phyloP scores from a whole-genome alignment of 2,329 filamentous ascomycete genomes.

The Pseudogymnoascus sp. region DNA sequence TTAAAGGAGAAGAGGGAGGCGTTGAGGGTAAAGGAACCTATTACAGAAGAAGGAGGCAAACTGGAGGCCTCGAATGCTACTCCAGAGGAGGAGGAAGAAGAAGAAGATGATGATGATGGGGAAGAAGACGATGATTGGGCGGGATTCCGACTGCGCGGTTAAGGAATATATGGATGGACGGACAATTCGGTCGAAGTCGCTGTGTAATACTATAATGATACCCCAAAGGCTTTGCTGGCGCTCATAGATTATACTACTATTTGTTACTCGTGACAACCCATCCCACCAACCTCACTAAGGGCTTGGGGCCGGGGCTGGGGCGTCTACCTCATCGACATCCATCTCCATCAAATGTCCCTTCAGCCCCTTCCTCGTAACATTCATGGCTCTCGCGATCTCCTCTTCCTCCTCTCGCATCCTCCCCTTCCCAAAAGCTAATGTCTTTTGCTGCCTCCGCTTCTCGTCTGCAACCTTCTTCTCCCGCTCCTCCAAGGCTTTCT shows the following conservation, averaged over 20 bases:
- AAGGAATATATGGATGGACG: not conserved
- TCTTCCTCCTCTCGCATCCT: slow-evolving; percentile 56
- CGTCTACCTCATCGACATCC: slow-evolving; percentile 12
- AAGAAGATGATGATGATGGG: slow-evolving; percentile 34
- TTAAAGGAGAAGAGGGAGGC: slow-evolving; percentile 65
- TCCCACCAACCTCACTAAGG: not conserved
- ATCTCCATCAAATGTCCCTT: slow-evolving; percentile 45
- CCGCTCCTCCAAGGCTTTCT: slow-evolving; percentile 58
- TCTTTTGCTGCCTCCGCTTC: slow-evolving; percentile 49
- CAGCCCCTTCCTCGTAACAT: slow-evolving; percentile 56
- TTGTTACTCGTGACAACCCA: not conserved
- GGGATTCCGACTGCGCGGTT: slow-evolving; percentile 35
- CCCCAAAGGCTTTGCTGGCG: not conserved
- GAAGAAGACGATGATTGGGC: slow-evolving; percentile 50
- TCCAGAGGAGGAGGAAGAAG: slow-evolving; percentile 33
- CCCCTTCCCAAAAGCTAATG: slow-evolving; percentile 52
- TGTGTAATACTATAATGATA: slow-evolving; percentile 7
- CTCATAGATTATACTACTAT: not conserved
- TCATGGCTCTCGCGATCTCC: slow-evolving; percentile 61
- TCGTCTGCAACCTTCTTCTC: slow-evolving; percentile 55
- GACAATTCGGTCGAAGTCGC: not conserved
- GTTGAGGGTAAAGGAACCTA: slow-evolving; percentile 38
- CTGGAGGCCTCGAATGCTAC: slow-evolving; percentile 21
- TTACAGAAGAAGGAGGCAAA: slow-evolving; percentile 22
- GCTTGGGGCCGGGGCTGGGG: not conserved